Percentiles rank a stretch among this genome's conserved stretches.
Conservation (phyloP, 768 basidiomycete species). For the Sporobolomyces roseus region DNA sequence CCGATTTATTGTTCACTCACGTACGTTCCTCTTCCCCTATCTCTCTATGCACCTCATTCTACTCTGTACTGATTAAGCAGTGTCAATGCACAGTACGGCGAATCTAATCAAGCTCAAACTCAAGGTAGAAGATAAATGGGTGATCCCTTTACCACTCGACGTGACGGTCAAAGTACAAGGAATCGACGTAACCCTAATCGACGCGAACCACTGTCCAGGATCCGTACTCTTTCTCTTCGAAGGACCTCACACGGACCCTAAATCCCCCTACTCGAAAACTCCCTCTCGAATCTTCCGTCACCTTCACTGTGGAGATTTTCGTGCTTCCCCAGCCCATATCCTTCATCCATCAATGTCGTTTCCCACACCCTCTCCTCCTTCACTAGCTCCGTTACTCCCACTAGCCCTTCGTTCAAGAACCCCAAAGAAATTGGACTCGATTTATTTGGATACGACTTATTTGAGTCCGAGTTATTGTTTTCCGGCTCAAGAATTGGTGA, state of each 20-base stretch:
- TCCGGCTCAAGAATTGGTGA: conserved; percentile 89
- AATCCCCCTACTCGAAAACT: conserved; percentile 34
- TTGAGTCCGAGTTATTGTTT: conserved; percentile 68
- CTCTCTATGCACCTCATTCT: neutral
- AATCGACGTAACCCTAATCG: conserved; percentile 85
- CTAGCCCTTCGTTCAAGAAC: conserved; percentile 46
- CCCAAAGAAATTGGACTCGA: conserved; percentile 74
- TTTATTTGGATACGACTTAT: conserved; percentile 87
- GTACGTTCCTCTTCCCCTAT: conserved; percentile 3
- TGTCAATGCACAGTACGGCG: conserved; percentile 64
- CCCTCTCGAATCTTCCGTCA: conserved; percentile 64
- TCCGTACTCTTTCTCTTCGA: conserved; percentile 92
- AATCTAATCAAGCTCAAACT: conserved; percentile 90
- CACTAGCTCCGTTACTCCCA: neutral
- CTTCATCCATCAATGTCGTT: conserved; percentile 69
- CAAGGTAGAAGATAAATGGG: conserved; percentile 80
- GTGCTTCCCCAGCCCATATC: conserved; percentile 82
- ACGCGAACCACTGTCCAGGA: conserved; percentile 92
- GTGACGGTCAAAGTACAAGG: conserved; percentile 71
- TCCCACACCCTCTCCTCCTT: neutral
- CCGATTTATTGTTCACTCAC: conserved; percentile 87
- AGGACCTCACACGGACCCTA: conserved; percentile 67
- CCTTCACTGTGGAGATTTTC: conserved; percentile 86
- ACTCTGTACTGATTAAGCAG: neutral
- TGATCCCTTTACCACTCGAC: conserved; percentile 80